phyloP scores from a whole-genome alignment of 805 yeast genomes.

The Saccharomycopsis oosterbeekiorum region DNA sequence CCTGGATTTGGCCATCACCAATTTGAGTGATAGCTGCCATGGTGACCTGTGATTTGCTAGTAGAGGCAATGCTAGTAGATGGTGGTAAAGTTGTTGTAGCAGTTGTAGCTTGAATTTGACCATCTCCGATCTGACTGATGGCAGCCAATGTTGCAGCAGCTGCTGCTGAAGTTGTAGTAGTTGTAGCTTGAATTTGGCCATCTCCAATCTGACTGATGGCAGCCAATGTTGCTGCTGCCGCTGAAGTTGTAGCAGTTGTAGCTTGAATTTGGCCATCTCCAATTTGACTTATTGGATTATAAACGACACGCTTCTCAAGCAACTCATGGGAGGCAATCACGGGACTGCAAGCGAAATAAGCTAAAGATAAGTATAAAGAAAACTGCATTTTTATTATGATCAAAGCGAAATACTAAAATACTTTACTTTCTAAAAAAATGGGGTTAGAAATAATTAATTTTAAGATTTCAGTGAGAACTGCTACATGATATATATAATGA shows the following conservation, averaged over 20 bases:
- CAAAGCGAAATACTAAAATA: no score
- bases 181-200: conserved; percentile 27
- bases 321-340: conserved; percentile 19
- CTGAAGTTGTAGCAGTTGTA: conserved; percentile 19
- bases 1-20: conserved; percentile 35
- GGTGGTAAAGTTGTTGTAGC: conserved; percentile 17
- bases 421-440: no score
- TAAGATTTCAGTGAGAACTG: neutral
- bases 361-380: conserved; percentile 15
- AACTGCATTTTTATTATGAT: neutral
- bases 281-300: conserved; percentile 25
- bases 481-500: neutral
- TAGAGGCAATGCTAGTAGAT: conserved; percentile 23
- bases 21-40: conserved; percentile 33
- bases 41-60: conserved; percentile 4
- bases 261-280: conserved; percentile 30
- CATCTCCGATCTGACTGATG: conserved; percentile 30
- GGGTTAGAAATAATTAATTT: no score
- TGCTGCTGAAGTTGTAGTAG: conserved; percentile 19
- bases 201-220: conserved; percentile 28
- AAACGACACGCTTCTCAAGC: conserved; percentile 31
- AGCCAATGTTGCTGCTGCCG: conserved; percentile 23
- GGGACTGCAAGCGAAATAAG: conserved; percentile 26
- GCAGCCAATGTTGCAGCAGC: conserved; percentile 23
- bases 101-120: conserved; percentile 26